Evolutionary conservation across 2,329 filamentous ascomycete species (phyloP), one percentile per base, ranked within the genome.

Genomic region (Cladosporium oxysporum): DNA sequence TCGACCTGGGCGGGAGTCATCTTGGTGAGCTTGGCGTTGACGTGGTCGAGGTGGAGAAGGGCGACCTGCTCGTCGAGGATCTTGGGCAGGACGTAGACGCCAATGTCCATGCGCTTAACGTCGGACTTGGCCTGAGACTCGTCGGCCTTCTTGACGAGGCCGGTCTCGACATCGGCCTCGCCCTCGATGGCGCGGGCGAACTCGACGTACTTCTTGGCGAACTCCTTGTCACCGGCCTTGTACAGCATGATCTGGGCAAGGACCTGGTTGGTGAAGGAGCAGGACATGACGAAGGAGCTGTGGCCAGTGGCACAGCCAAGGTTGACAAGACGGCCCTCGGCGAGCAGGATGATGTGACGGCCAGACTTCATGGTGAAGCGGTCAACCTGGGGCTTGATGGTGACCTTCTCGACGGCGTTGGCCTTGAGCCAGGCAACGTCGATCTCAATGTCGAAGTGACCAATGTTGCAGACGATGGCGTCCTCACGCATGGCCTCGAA

Each of bases 241-340:
- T 83, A 99, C 78, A 99, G 86, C 86, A 96, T 90, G 85, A 99
- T 98, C 87, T 99, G 95, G 74, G 95, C 95, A 81, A 99, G 92
- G 76, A 98, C 95, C 88, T 99, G 95, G 91, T 99, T 99, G 88
- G 93, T 96, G 91, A 99, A 99, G 71, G 94, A 98, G 91, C 95
- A 99, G 76, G 93, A 97, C 95, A 99, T 98, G 87, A 99, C 95
- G 83, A 99, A 99, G 62, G 94, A 98, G 74, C 93, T 97, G 91
- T 99, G 95, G 74, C 95, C 95, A 71, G 95, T 99, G 79, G 95
- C 95, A 83, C 95, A 99, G 83, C 95, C 95, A 76, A 99, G 87
- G 90, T 99, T 99, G 85, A 99, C 95, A 72, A 99, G 91, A 86
- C 95, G 94, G 75, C 95, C 95, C 87, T 98, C 95, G 71, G 95